Evolutionary conservation across 495 filamentous ascomycete genomes (phyloP).

Genomic region (Ramalina intermedia): DNA sequence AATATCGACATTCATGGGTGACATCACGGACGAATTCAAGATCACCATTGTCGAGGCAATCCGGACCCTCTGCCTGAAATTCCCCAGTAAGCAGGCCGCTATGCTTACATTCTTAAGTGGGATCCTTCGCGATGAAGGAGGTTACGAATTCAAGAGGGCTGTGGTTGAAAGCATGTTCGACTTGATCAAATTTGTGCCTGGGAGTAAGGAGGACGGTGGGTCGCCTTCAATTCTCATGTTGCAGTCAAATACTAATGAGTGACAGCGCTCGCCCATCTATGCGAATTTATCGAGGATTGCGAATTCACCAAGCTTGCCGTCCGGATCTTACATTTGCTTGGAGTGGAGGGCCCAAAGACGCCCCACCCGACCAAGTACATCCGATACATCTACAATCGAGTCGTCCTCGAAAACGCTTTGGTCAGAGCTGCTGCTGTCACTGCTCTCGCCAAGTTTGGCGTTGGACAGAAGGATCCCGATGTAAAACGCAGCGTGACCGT

Average conservation of each 20-base stretch:
- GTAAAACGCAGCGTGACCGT: conserved; percentile 92
- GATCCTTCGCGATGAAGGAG: conserved; percentile 88
- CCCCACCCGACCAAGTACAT: conserved; percentile 96
- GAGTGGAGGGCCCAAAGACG: conserved; percentile 89
- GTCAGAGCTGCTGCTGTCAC: conserved; percentile 93
- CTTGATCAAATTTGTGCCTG: conserved; percentile 96
- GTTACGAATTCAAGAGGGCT: conserved; percentile 94
- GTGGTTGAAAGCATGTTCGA: conserved; percentile 99
- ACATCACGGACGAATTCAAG: conserved; percentile 98
- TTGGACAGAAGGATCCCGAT: conserved; percentile 90
- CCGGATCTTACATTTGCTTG: conserved; percentile 82
- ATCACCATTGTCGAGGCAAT: conserved; percentile 98
- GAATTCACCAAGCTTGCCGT: conserved; percentile 98
- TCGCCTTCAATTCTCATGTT: background rate
- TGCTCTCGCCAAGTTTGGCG: conserved; percentile 90
- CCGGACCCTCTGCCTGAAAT: conserved; percentile 90
- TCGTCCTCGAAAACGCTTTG: conserved; percentile 92
- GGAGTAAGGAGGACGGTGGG: conserved; percentile 82
- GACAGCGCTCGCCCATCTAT: conserved; percentile 77
- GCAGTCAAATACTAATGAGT: conserved; percentile 5
- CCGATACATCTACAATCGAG: conserved; percentile 97
- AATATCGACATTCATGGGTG: conserved; percentile 91
- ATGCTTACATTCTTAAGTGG: conserved; percentile 95
- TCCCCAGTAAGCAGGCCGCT: conserved; percentile 92
- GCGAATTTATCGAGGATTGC: conserved; percentile 99